Evolutionary conservation across 345 rosid species (phyloP).

Genomic region (Pelargonium nanum): DNA sequence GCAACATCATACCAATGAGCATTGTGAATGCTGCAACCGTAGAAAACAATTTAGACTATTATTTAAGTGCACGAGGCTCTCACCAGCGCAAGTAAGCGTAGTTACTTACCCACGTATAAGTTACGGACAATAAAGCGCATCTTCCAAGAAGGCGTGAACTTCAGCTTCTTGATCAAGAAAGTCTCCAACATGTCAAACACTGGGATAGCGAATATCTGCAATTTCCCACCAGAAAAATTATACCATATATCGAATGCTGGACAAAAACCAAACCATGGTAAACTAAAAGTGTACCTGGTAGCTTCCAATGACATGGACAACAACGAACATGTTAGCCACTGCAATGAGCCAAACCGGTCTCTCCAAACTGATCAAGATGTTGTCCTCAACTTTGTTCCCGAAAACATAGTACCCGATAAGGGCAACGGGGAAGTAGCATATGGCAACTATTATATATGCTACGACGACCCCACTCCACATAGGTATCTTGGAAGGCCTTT

Average conservation of each 20-base stretch:
- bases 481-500: constrained; percentile 59
- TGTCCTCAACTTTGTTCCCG: constrained; percentile 58
- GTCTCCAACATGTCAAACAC: constrained; percentile 88
- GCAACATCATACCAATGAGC: constrained; percentile 52
- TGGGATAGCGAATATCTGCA: constrained; percentile 51
- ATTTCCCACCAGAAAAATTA: no score
- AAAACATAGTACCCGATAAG: constrained; percentile 42
- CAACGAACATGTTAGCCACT: constrained; percentile 60
- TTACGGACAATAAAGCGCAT: constrained; percentile 61
- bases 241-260: no score
- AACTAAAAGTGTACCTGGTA: constrained; percentile 34
- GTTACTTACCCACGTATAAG: constrained; percentile 64
- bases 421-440: constrained; percentile 83
- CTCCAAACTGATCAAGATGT: constrained; percentile 50
- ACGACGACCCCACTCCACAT: constrained; percentile 85
- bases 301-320: constrained; percentile 78
- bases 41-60: no score
- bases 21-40: constrained; percentile 33
- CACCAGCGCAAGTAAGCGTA: no score
- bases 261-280: no score
- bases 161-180: constrained; percentile 39
- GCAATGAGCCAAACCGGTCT: constrained; percentile 69
- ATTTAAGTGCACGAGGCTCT: no score
- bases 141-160: constrained; percentile 32
- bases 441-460: constrained; percentile 55